These are phyloP conservation scores for Alternaria viburni DNA, from an alignment of 2,329 filamentous ascomycete genomes.

Conservation along the genomic window DNA sequence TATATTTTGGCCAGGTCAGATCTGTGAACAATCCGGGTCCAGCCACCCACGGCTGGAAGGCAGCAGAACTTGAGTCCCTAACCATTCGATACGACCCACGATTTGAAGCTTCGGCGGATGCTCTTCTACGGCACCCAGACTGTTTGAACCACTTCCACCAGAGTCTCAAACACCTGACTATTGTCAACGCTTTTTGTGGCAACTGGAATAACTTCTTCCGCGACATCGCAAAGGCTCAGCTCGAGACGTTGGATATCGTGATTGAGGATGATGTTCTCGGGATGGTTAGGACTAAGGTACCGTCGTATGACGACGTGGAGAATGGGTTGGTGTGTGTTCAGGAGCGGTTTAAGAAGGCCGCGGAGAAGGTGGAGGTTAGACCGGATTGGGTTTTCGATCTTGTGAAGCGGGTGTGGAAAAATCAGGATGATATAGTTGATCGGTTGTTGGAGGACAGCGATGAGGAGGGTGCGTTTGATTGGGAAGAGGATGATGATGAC, in stretches of 20 bases:
- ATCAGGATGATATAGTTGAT: background rate
- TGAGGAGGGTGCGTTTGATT: background rate
- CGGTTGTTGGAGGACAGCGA: background rate
- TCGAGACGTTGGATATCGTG: background rate
- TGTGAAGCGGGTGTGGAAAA: background rate
- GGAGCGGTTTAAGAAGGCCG: background rate
- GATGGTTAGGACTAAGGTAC: background rate
- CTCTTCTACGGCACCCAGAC: background rate
- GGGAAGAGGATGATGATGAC: background rate
- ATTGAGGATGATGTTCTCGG: background rate
- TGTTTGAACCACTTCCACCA: background rate
- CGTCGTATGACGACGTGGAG: background rate
- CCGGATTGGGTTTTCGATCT: background rate
- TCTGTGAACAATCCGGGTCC: background rate
- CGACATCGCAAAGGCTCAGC: background rate
- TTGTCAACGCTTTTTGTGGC: background rate
- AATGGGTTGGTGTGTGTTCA: background rate
- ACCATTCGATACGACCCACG: background rate
- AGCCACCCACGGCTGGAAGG: background rate
- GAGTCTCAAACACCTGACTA: background rate
- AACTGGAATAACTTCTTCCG: background rate
- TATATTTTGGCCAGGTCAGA: background rate
- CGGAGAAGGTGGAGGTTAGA: background rate
- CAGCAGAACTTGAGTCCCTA: background rate
- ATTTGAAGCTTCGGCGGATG: background rate